These are phyloP conservation scores for Cordyceps cateniannulata DNA, from an alignment of 2,329 filamentous ascomycete species.

Conservation along the genomic window DNA sequence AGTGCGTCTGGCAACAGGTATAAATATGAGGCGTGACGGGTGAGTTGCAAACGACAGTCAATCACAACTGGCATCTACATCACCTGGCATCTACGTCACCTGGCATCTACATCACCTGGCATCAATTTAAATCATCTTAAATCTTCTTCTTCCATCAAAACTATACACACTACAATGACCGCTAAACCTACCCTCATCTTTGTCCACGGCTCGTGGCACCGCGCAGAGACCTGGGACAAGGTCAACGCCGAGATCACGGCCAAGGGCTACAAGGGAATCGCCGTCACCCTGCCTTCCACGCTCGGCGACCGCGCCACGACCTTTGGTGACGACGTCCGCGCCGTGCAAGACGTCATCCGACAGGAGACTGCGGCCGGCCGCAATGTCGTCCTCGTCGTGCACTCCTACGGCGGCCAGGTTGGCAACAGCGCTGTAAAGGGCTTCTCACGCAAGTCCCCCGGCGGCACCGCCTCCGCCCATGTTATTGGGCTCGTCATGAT, in stretches of 20 bases:
- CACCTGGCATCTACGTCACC: not conserved
- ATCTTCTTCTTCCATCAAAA: not conserved
- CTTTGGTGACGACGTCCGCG: slow-evolving; percentile 36
- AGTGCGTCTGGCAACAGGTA: not conserved
- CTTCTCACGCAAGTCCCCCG: slow-evolving; percentile 23
- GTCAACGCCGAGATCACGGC: slow-evolving; percentile 27
- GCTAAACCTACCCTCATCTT: slow-evolving; percentile 33
- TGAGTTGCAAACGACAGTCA: not conserved
- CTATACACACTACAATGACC: not conserved
- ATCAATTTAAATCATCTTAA: not conserved
- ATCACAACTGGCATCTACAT: not conserved
- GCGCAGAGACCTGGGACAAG: slow-evolving; percentile 29
- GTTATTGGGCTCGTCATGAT: slow-evolving; percentile 40
- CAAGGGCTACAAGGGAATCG: slow-evolving; percentile 26
- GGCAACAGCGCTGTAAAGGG: slow-evolving; percentile 39
- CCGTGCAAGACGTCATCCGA: slow-evolving; percentile 28
- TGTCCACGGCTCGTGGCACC: slow-evolving; percentile 44
- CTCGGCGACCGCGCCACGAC: slow-evolving; percentile 26
- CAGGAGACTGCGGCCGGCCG: slow-evolving; percentile 29
- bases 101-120: not conserved
- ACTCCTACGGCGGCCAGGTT: slow-evolving; percentile 44
- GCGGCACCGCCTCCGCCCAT: slow-evolving; percentile 21
- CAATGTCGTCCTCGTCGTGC: slow-evolving; percentile 40
- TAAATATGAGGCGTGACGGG: not conserved
- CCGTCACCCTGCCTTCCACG: slow-evolving; percentile 34